Evolutionary conservation across 768 basidiomycete species (phyloP), one percentile per base, ranked within the genome.

Genomic region (Calocybe cyanea): DNA sequence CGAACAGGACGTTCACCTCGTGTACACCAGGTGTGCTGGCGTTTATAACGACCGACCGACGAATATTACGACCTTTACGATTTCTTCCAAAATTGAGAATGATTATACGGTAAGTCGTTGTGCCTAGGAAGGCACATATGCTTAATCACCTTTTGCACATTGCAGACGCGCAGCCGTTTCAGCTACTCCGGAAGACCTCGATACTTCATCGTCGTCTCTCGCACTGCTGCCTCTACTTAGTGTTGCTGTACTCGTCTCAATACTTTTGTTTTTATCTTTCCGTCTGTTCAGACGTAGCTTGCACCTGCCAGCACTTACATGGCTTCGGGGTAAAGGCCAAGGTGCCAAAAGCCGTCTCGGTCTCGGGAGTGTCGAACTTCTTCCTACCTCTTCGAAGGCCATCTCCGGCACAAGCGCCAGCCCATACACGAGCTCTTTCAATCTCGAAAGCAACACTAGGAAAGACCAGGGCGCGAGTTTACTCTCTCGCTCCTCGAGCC

Each of bases 301-400:
- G 20, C 49, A 49, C 39, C 38, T 55, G 3, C 50, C 51, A 17
- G 52, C 45, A 38, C 43, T 53, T 19, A 41, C 33, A 6, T 57
- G 56, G 54, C 48, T 57, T 14, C 56, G 56, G 33, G 56, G 51
- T 3, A 58, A 58, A 39, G 52, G 54, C 11, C 41, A 46, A 50
- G 50, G 56, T 19, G 21, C 49, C 18, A 55, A 51, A 45, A 41
- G 52, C 1, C 50, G 48, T 15, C 41, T 58, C 10, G 53, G 57
- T 6, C 49, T 53, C 10, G 41, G 41, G 30, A 49, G 50, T 4
- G 52, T 57, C 32, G 58, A 59, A 23, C 44, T 59, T 10, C 48
- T 59, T 31, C 58, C 58, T 0, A 59, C 56, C 25, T 54, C 56
- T 30, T 24, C 53, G 11, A 57, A 55, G 35, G 33, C 50, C 4